Conservation (phyloP, 805 yeast species). For the Cyberlindnera nakhonratchasimensis region DNA sequence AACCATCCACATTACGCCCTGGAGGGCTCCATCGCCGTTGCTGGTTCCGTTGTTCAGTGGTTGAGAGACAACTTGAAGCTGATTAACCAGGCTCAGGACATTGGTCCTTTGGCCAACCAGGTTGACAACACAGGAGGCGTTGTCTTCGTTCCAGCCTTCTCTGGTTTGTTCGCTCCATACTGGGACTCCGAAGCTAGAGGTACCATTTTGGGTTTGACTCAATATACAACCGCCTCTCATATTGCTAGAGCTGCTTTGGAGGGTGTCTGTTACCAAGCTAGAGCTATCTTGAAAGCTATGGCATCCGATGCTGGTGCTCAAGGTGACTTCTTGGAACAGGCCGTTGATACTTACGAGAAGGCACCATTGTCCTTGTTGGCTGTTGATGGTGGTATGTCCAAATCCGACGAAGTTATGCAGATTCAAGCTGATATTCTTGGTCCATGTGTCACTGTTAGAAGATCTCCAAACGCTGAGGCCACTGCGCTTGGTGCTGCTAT, state of each 20-base stretch:
- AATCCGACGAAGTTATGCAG: constrained; percentile 87
- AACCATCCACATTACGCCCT: constrained; percentile 77
- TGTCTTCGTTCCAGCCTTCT: constrained; percentile 90
- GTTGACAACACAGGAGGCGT: constrained; percentile 86
- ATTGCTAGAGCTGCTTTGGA: constrained; percentile 93
- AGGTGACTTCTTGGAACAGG: constrained; percentile 52
- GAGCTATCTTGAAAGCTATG: constrained; percentile 90
- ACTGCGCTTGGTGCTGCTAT: constrained; percentile 96
- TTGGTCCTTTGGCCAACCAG: constrained; percentile 84
- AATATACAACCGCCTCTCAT: constrained; percentile 87
- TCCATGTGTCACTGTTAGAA: constrained; percentile 73
- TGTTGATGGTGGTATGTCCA: constrained; percentile 95
- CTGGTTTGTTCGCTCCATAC: constrained; percentile 92
- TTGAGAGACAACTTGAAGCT: constrained; percentile 84
- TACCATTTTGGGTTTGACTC: constrained; percentile 88
- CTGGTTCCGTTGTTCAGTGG: constrained; percentile 94
- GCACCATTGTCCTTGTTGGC: constrained; percentile 54
- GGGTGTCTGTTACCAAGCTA: constrained; percentile 91
- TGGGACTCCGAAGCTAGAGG: constrained; percentile 95
- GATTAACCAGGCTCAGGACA: constrained; percentile 77
- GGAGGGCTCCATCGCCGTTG: constrained; percentile 95
- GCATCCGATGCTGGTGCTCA: constrained; percentile 70
- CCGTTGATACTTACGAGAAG: constrained; percentile 39
- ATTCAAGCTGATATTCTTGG: constrained; percentile 92
- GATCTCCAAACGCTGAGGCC: constrained; percentile 84